phyloP scores from a whole-genome alignment of 768 basidiomycete genomes.

The Plicaturopsis crispa region DNA sequence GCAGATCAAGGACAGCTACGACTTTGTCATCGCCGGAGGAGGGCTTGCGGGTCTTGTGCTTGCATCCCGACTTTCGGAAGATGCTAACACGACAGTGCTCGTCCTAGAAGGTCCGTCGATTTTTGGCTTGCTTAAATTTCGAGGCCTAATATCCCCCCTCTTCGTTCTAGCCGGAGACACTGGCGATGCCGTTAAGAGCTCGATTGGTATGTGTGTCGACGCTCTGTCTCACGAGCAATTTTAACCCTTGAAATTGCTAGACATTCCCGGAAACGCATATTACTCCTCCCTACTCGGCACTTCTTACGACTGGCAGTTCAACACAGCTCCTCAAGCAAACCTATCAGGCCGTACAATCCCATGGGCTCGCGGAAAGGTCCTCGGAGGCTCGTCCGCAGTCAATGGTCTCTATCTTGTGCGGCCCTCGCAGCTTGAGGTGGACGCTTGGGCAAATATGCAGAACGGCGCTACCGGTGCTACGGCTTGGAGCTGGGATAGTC shows the following conservation, averaged over 20 bases:
- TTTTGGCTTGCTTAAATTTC: too few relatives aligned
- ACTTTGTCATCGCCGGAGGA: conserved; percentile 34
- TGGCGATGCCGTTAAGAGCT: conserved; percentile 27
- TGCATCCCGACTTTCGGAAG: conserved; percentile 28
- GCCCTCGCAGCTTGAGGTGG: conserved; percentile 39
- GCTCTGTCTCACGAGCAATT: neutral
- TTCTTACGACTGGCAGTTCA: conserved; percentile 49
- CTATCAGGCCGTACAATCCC: conserved; percentile 32
- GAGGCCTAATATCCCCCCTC: too few relatives aligned
- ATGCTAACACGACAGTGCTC: conserved; percentile 26
- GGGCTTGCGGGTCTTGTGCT: conserved; percentile 30
- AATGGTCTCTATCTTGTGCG: conserved; percentile 65
- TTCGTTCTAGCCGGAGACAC: conserved; percentile 42
- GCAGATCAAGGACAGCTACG: conserved; percentile 34
- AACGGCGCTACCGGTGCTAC: conserved; percentile 20
- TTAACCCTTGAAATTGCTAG: conserved; percentile 16
- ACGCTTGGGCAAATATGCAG: conserved; percentile 35
- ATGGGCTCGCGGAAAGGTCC: conserved; percentile 61
- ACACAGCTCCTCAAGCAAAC: conserved; percentile 38
- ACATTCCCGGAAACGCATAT: conserved; percentile 45
- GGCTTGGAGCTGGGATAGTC: conserved; percentile 38
- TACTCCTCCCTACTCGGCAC: conserved; percentile 39
- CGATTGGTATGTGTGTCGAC: conserved; percentile 22
- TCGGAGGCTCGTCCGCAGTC: conserved; percentile 63
- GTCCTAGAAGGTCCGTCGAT: conserved; percentile 29